Evolutionary conservation across 257 asterid species (phyloP), one percentile per base, ranked within the genome.

Genomic region (Thymus mandschuricus): DNA sequence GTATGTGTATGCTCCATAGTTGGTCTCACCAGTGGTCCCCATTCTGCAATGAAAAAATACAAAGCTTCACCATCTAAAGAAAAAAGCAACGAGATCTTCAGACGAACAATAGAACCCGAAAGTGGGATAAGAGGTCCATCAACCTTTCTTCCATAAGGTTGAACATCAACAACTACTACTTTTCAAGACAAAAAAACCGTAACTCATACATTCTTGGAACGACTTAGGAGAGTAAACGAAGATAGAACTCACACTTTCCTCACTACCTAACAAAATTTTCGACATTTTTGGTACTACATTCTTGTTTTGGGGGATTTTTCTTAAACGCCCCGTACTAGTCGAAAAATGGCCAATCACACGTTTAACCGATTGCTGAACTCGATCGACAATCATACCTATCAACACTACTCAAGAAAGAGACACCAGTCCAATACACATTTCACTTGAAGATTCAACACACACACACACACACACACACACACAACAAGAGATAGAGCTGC

Each of bases 1-100:
- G 31, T 88, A 88, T 2, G 95, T 92, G 88, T 86, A 90, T 1
- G 85, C 82, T 54, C 95, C 96, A 38, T 87, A 92, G 8, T 78
- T 72, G 60, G 69, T 72, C 58, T 82, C 88, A n/a, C 72, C 86
- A 0, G 84, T 33, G 71, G 85, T 89, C 60, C 89, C 96, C 98
- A 92, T 90, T 78, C 96, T 90, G 81, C 68, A 44, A 75, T 66
- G 11, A 38, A 38, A 38, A 38, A 7, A 7, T 7, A 38, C 41
- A 7, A 38, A 38, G 41, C 41, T 38, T 38, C 41, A 38, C 49
- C 61, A 56, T 7, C 10, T 56, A 9, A 31, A 60, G 30, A 27
- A 61, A 44, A 38, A 46, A 52, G 4, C 31, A 41, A 54, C 13
- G 4, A 34, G 56, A 58, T n/a, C 48, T 55, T 21, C 63, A 58